phyloP scores from a whole-genome alignment of 176 grass and related monocot species.

The Triticum turgidum region DNA sequence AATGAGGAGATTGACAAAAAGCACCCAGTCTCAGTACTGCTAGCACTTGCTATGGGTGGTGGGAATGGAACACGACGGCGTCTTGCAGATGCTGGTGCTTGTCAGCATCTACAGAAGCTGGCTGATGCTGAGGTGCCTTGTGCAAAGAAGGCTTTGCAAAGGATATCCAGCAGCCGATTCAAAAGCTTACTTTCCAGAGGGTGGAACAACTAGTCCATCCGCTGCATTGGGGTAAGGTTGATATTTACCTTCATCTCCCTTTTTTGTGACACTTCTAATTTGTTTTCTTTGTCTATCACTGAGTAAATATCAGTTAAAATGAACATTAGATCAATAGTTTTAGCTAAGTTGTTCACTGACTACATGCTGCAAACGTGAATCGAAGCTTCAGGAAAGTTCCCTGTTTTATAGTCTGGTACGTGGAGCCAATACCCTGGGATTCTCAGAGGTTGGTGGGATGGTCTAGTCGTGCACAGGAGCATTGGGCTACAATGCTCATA shows the following conservation, averaged over 20 bases:
- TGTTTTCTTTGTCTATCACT: neutral
- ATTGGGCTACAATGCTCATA: neutral
- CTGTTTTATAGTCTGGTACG: neutral
- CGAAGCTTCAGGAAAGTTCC: neutral
- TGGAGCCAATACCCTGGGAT: neutral
- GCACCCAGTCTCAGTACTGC: slow-evolving; percentile 55
- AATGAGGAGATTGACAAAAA: slow-evolving; percentile 71
- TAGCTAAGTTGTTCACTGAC: neutral
- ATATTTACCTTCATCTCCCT: neutral
- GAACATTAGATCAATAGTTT: neutral
- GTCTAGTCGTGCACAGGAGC: neutral
- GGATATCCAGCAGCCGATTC: slow-evolving; percentile 62
- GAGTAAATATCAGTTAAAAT: neutral
- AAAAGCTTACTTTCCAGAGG: slow-evolving; percentile 68
- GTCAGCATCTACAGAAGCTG: slow-evolving; percentile 67
- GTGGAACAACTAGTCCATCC: slow-evolving; percentile 52
- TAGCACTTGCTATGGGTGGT: slow-evolving; percentile 66
- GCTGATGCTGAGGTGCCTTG: slow-evolving; percentile 68
- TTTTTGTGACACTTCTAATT: slow-evolving; percentile 8
- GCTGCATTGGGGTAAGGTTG: slow-evolving; percentile 32
- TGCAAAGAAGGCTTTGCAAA: slow-evolving; percentile 86
- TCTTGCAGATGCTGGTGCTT: slow-evolving; percentile 62
- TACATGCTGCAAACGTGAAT: neutral
- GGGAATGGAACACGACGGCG: slow-evolving; percentile 54
- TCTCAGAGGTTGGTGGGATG: neutral